A percentile compares a stretch with the other conserved stretches of the same genome.
These are phyloP conservation scores for Tetramitus jugosus DNA, from an alignment of 208 protist species.

Conservation along the genomic window DNA sequence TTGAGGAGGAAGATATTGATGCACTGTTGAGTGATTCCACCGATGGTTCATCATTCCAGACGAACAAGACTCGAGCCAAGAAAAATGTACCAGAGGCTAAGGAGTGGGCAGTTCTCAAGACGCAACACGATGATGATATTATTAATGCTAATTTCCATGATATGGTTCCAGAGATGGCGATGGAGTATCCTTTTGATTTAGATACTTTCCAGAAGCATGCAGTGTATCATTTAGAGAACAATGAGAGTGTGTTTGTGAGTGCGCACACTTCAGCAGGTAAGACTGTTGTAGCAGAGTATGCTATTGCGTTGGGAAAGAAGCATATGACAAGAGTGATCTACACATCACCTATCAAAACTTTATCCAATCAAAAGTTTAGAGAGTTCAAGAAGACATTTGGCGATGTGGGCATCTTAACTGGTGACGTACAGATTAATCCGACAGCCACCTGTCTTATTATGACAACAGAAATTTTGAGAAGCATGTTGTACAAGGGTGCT, in stretches of 20 bases:
- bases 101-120: background rate
- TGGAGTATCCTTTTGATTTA: conserved; percentile 20
- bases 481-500: conserved; percentile 67
- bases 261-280: conserved; percentile 99
- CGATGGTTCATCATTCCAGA: background rate
- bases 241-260: conserved; percentile 97
- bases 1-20: background rate
- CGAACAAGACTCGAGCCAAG: background rate
- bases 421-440: conserved; percentile 76
- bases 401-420: conserved; percentile 85
- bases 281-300: conserved; percentile 98
- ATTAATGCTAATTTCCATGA: background rate
- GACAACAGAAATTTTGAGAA: conserved; percentile 80
- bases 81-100: background rate
- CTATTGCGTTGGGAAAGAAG: conserved; percentile 92
- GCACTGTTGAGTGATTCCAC: background rate
- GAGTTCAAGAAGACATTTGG: conserved; percentile 60
- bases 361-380: conserved; percentile 88
- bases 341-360: conserved; percentile 87
- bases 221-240: conserved; percentile 83
- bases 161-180: conserved; percentile 18
- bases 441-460: conserved; percentile 76
- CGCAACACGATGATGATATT: background rate
- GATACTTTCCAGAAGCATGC: conserved; percentile 43
- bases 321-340: conserved; percentile 89